Evolutionary conservation across 768 basidiomycete genomes (phyloP), one percentile per base, ranked within the genome.

Genomic region (Stropharia rugosoannulata): DNA sequence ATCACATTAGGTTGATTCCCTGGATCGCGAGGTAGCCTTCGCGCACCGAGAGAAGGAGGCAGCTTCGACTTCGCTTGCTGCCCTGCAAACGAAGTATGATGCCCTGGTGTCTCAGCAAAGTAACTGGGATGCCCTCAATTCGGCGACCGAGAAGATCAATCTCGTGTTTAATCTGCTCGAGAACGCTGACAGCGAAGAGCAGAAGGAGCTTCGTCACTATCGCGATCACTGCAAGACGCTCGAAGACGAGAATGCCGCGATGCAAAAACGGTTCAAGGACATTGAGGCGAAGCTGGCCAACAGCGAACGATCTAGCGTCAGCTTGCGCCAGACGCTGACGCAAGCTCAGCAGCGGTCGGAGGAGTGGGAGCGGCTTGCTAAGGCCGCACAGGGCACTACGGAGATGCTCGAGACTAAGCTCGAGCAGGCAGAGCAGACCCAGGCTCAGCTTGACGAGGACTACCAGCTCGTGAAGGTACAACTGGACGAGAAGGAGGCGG

Each of bases 341-440:
- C 85, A 88, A 59, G 85, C 87, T 18, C 87, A 93, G 58, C 89
- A 91, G 66, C 88, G 89, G 22, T 81, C 89, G 2, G 72, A 81
- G 3, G 92, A 94, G 62, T 93, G 89, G 90, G 92, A 94, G 70
- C 81, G 81, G 59, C 85, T 85, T 19, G 83, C 88, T 16, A 85
- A 85, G 63, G 87, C 90, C 59, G 79, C 80, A 41, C 88, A 91
- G 68, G 72, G 75, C 18, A 80, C 86, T 54, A 69, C 91, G 16
- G 86, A 88, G 64, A 64, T 78, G 61, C 77, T 77, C 27, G 79
- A 76, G 57, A 83, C 82, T 32, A 80, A 80, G 63, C 67, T 90
- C 13, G 88, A 93, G 36, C 81, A 88, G 50, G 73, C 79, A 8
- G 89, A 91, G 60, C 84, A 87, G 64, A 75, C 75, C 0, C 82